Conservation (phyloP, 2,329 filamentous ascomycete species). For the Neoscytalidium dimidiatum region DNA sequence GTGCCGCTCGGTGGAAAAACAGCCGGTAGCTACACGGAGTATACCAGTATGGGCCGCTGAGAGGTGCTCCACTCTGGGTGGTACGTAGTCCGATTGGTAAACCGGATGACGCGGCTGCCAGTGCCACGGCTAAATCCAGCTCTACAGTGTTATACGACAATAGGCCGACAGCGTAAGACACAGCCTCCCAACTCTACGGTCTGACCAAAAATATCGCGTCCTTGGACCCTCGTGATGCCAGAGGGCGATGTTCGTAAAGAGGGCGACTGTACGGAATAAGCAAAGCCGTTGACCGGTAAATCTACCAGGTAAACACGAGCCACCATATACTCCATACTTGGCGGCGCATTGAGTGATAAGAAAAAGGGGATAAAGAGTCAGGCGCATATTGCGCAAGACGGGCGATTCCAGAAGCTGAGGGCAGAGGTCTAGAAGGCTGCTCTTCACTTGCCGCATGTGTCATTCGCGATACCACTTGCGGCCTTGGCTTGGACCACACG, state of each 20-base stretch:
- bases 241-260: background rate
- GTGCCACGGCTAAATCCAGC: background rate
- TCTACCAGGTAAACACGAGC: background rate
- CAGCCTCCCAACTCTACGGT: background rate
- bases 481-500: no score
- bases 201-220: background rate
- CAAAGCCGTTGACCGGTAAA: background rate
- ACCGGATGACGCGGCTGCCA: constrained; percentile 10
- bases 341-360: background rate
- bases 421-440: background rate
- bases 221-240: background rate
- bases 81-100: background rate
- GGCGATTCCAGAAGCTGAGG: background rate
- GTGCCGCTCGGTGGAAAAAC: no score
- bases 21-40: background rate
- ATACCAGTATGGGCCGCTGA: background rate
- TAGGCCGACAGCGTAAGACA: background rate
- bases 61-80: background rate
- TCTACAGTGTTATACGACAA: background rate
- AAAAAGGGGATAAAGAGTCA: background rate
- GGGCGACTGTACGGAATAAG: background rate
- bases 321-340: constrained; percentile 1
- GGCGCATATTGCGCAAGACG: constrained; percentile 7
- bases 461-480: no score
- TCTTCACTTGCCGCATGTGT: background rate